Evolutionary conservation across 306 rosid species (phyloP), one percentile per base, ranked within the genome.

Genomic region (Medicago lupulina): DNA sequence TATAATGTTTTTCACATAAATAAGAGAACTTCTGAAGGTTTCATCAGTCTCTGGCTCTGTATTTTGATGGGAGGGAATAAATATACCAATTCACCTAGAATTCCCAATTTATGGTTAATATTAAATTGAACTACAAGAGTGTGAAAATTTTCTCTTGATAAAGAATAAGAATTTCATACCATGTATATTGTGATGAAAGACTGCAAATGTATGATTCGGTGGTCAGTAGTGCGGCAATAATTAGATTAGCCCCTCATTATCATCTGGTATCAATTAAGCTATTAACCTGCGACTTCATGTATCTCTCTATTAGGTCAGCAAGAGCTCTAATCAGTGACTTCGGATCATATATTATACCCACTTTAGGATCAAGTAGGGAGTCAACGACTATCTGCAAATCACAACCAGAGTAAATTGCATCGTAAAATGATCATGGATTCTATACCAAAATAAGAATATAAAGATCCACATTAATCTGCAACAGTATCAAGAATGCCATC

Each of bases 261-360:
- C 64, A 68, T 70, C 71, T 68, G 28, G 57, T 31, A 69, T 64
- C 80, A 40, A 75, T 70, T 74, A 79, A 82, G 68, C 79, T 55
- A 9, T 60, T 46, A 54, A 76, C 85, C 55, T 64, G 79, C 11
- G 77, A 67, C 74, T 83, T 83, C 71, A 73, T 67, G 69, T 67
- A 70, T 86, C 81, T 84, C 75, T 86, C 85, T 36, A 88, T 78
- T 86, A 91, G 70, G 65, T 79, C 76, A 5, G 87, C 89, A 15
- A 91, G 88, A 63, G 94, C 85, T 76, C 83, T 81, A 73, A 91
- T 94, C 76, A 94, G 84, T 1, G 90, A 89, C 82, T 83, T 87
- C 0, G 97, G 91, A 25, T 94, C 93, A 82, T 88, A 94, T 44
- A 85, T 81, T 58, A 88, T 78, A 71, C 98, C 98, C 61, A 88